Evolutionary conservation across 176 grass and related monocot species (phyloP).

Genomic region (Stipa capillata): DNA sequence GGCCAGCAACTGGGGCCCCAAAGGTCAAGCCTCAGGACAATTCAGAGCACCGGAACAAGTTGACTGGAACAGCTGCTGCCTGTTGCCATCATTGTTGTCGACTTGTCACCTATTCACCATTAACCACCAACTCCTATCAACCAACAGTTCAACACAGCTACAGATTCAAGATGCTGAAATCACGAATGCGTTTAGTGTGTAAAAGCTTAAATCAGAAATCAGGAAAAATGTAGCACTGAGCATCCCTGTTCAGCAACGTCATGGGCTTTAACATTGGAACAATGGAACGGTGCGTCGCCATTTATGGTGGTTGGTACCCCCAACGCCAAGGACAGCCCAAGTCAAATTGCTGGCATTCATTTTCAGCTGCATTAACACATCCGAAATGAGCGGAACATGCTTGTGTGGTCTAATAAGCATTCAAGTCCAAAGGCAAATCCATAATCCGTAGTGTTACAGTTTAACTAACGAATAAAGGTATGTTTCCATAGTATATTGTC

Average conservation of each 20-base stretch:
- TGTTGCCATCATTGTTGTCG: constrained; percentile 3
- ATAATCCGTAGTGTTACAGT: neutral
- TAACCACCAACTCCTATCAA: neutral
- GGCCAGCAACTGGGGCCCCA: neutral
- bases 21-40: neutral
- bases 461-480: neutral
- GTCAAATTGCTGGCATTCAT: constrained; percentile 28
- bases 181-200: neutral
- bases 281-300: neutral
- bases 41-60: neutral
- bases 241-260: constrained; percentile 15
- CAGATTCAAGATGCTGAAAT: neutral
- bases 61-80: neutral
- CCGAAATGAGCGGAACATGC: neutral
- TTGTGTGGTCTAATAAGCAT: neutral
- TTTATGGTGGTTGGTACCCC: constrained; percentile 14
- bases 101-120: neutral
- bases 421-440: neutral
- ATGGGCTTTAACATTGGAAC: neutral
- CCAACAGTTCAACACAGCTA: neutral
- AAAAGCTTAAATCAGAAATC: too few species aligned
- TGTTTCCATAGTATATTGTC: neutral
- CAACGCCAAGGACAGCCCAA: constrained; percentile 1
- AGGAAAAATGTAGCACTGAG: constrained; percentile 12
- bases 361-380: neutral